Evolutionary conservation across 495 filamentous ascomycete species (phyloP).

Genomic region (Darksidea phi): DNA sequence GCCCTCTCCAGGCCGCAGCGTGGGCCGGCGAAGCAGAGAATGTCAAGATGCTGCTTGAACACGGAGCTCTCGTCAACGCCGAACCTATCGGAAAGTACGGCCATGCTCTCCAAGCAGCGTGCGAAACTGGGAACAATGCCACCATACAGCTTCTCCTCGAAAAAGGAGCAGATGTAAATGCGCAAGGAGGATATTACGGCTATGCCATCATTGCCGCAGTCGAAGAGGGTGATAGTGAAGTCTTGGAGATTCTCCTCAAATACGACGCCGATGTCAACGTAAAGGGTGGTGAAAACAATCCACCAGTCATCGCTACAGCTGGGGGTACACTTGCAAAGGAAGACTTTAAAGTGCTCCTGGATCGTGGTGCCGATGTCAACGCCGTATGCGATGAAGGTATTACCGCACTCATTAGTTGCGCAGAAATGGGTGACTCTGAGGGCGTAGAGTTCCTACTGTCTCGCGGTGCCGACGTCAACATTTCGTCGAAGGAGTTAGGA

Average conservation of each 20-base stretch:
- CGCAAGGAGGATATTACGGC: slow-evolving; percentile 11
- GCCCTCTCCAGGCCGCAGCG: slow-evolving; percentile 31
- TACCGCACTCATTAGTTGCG: slow-evolving; percentile 30
- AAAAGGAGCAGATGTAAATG: slow-evolving; percentile 24
- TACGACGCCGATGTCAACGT: slow-evolving; percentile 14
- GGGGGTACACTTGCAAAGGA: slow-evolving; percentile 9
- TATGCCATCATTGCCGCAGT: slow-evolving; percentile 9
- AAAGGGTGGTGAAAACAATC: slow-evolving; percentile 7
- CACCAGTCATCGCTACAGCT: neutral
- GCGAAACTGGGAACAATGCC: neutral
- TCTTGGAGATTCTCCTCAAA: slow-evolving; percentile 16
- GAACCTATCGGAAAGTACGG: slow-evolving; percentile 9
- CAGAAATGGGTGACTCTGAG: slow-evolving; percentile 2
- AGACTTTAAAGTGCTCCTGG: slow-evolving; percentile 5
- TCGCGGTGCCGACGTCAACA: slow-evolving; percentile 34
- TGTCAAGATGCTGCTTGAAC: slow-evolving; percentile 17
- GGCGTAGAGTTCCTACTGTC: slow-evolving; percentile 31
- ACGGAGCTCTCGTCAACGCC: slow-evolving; percentile 19
- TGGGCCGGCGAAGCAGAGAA: slow-evolving; percentile 9
- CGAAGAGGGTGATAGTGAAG: slow-evolving; percentile 1
- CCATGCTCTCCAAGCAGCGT: slow-evolving; percentile 26
- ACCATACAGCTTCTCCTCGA: slow-evolving; percentile 18
- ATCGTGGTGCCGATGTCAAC: slow-evolving; percentile 28
- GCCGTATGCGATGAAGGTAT: slow-evolving; percentile 5
- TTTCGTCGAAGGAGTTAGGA: slow-evolving; percentile 1